Evolutionary conservation across 2,329 filamentous ascomycete genomes (phyloP), one percentile per base, ranked within the genome.

Genomic region (Dothideomycetes sp.): DNA sequence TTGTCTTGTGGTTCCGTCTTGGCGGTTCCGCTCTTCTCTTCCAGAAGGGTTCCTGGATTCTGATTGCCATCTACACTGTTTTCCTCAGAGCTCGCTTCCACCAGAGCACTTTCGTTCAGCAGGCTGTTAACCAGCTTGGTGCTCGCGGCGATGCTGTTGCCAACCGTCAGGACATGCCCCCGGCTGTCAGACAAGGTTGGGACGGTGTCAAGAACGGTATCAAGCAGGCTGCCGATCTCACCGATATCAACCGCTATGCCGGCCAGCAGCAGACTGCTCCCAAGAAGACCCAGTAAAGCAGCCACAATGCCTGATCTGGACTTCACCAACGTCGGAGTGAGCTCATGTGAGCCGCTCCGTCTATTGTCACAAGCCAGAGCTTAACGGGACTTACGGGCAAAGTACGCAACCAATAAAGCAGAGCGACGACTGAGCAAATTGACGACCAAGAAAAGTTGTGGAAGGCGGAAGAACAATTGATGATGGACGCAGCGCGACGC

Each of bases 91-190:
- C 88, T 29, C 81, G 91, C 56, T 89, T 82, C 67, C 72, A 80
- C 44, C 89, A 96, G 73, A 95, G 86, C 74, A 76, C 70, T 49
- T 94, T 96, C 58, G 84, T 96, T n/a, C 85, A 94, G 70, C 76
- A 74, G 54, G 80, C 84, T 33, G 81, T 95, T 57, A 68, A 72
- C 49, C 74, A 82, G 53, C 65, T 89, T 42, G 78, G 77, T 55
- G 78, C 82, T 41, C 77, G 84, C 51, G 69, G 89, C 47, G 89
- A 96, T 63, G 82, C 82, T 47, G 70, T 86, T 34, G 76, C 91
- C 43, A 83, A 86, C 40, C 83, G 86, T 55, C 88, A 94, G 72
- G 84, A 82, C 60, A 87, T 83, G 12, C 87, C 87, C 19, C 87
- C 88, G 1, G 78, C 70, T 18, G 82, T 80, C 42, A 77, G 84